Percentiles rank a stretch among this genome's conserved stretches.
Evolutionary conservation across 2,329 filamentous ascomycete species (phyloP).

Genomic region (Albophoma yamanashiensis): DNA sequence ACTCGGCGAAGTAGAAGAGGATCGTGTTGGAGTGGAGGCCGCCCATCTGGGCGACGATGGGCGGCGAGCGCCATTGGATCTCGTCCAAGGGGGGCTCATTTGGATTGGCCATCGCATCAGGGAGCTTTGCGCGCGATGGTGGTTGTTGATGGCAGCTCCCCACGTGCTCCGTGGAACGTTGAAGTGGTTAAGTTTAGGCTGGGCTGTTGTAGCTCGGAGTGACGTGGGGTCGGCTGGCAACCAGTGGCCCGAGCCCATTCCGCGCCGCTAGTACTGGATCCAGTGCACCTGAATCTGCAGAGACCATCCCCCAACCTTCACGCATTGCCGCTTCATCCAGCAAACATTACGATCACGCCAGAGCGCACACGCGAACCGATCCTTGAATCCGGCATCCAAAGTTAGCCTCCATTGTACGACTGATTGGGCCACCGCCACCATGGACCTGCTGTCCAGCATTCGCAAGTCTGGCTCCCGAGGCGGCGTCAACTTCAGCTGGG

Average conservation of each 20-base stretch:
- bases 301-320: not conserved
- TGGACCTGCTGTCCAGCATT: conserved; percentile 91
- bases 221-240: conserved; percentile 7
- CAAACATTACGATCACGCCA: not conserved
- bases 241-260: conserved; percentile 8
- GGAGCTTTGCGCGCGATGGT: not conserved
- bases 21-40: conserved; percentile 55
- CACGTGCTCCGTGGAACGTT: not conserved
- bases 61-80: conserved; percentile 53
- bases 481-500: conserved; percentile 94
- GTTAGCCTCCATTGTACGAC: too few species aligned
- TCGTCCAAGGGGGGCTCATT: conserved; percentile 50
- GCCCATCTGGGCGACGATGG: conserved; percentile 36
- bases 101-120: conserved; percentile 27
- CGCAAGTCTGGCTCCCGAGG: conserved; percentile 86
- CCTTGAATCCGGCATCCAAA: not conserved
- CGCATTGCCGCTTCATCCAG: not conserved
- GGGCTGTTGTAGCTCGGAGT: not conserved
- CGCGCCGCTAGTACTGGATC: not conserved
- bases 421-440: conserved; percentile 22
- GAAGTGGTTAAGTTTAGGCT: not conserved
- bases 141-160: conserved; percentile 3
- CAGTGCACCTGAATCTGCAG: not conserved
- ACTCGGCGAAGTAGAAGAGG: conserved; percentile 57
- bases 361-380: not conserved